phyloP scores from a whole-genome alignment of 495 filamentous ascomycete species.

The Terfezia boudieri region DNA sequence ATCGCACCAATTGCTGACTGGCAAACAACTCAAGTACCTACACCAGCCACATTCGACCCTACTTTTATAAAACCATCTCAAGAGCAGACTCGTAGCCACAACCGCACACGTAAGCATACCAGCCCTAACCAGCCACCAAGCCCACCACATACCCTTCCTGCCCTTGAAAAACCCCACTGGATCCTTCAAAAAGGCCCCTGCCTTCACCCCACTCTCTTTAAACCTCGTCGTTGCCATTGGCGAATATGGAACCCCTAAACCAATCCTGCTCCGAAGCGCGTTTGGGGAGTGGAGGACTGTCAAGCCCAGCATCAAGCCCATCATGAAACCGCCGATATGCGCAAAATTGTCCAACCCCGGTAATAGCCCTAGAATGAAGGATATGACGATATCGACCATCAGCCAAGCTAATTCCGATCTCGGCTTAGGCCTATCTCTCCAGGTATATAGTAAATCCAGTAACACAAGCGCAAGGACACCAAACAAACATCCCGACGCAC shows the following conservation, averaged over 20 bases:
- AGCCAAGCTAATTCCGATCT: slow-evolving; percentile 67
- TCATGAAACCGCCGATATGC: slow-evolving; percentile 87
- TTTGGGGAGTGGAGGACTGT: slow-evolving; percentile 74
- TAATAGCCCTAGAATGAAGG: slow-evolving; percentile 77
- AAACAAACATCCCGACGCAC: slow-evolving; percentile 75
- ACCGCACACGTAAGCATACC: slow-evolving; percentile 57
- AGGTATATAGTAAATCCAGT: slow-evolving; percentile 80
- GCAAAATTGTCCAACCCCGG: slow-evolving; percentile 93
- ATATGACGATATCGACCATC: slow-evolving; percentile 59
- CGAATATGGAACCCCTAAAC: slow-evolving; percentile 15
- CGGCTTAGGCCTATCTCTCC: slow-evolving; percentile 51
- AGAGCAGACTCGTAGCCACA: slow-evolving; percentile 59
- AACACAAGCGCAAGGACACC: slow-evolving; percentile 73
- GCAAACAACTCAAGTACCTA: slow-evolving; percentile 80
- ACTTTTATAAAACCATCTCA: slow-evolving; percentile 75
- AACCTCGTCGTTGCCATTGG: slow-evolving; percentile 1
- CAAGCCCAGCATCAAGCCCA: slow-evolving; percentile 71
- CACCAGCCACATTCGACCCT: slow-evolving; percentile 67
- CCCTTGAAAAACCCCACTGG: slow-evolving; percentile 76
- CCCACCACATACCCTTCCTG: slow-evolving; percentile 86
- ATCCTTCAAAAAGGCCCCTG: slow-evolving; percentile 36
- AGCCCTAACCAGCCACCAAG: slow-evolving; percentile 77
- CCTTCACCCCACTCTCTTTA: slow-evolving; percentile 15
- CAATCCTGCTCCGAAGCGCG: slow-evolving; percentile 51
- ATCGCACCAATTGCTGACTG: not conserved